Percentiles rank a stretch among this genome's conserved stretches.
Evolutionary conservation across 768 basidiomycete species (phyloP).

Genomic region (Multifurca ochricompacta): DNA sequence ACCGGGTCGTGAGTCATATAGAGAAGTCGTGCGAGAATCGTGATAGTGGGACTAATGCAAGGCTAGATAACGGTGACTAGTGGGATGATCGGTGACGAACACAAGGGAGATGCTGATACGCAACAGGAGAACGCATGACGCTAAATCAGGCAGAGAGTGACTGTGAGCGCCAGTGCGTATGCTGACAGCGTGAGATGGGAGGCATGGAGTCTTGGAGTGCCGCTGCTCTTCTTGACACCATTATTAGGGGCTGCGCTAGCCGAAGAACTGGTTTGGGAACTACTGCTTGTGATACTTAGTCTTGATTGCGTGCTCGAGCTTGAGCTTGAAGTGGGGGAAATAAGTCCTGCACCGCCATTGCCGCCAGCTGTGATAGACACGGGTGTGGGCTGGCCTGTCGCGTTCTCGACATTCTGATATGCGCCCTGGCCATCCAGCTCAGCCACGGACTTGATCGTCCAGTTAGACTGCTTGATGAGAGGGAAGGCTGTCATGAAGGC

Average conservation of each 20-base stretch:
- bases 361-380: conserved; percentile 7
- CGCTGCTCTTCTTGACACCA: not conserved
- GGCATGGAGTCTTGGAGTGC: not conserved
- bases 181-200: not conserved
- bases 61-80: not conserved
- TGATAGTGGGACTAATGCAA: not conserved
- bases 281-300: not conserved
- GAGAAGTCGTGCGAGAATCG: not conserved
- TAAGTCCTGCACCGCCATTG: conserved; percentile 7
- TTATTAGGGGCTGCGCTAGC: not conserved
- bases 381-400: not conserved
- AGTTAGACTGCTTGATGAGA: conserved; percentile 56
- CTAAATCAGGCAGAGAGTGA: not conserved
- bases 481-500: conserved; percentile 64
- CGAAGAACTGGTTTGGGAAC: not conserved
- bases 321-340: not conserved
- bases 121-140: not conserved
- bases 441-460: conserved; percentile 58
- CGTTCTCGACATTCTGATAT: conserved; percentile 6
- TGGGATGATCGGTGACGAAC: not conserved
- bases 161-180: not conserved
- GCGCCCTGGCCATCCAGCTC: conserved; percentile 21
- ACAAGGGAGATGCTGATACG: not conserved
- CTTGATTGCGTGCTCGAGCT: not conserved
- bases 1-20: not conserved